Base-by-base conservation (phyloP, 139 green algal genomes). In the Nannochloris sp. region DNA sequence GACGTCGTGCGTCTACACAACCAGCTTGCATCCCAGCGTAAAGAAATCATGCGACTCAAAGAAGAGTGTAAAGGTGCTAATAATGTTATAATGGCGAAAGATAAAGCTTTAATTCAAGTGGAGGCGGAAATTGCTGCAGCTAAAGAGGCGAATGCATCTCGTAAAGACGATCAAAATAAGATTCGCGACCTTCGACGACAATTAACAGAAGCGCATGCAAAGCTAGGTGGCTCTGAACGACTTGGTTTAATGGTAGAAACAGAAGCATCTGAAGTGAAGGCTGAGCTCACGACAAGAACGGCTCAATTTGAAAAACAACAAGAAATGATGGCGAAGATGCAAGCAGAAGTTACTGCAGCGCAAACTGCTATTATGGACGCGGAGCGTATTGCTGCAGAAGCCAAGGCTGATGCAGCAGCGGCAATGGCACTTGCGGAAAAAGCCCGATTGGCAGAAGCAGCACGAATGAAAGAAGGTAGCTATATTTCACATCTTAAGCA, bases 1-100 rank as follows among this genome's bases (percentile, higher is more conserved):
- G 61, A 68, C 27, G 25, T 30, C 25, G 64, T 5, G 3, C 6
- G 31, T 8, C 12, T 67, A 29, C 32, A 39, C 27, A 51, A 67
- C n/a, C 29, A 53, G 33, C 15, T 64, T 12, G 8, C 48, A 33
- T 29, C 51, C 14, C 24, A 30, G 15, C 48, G 31, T 1, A 59
- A 38, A 39, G 64, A 71, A 27, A 71, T 69, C 5, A 27, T 39
- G 6, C 6, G 6, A 23, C 47, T 80, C 38, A 39, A 13, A 13
- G 54, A 67, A 3, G 73, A 80, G 64, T 73, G 61, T 71, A 77
- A 73, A 58, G 59, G 33, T 13, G 30, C 44, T 24, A 54, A 32
- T 15, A 67, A 57, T 33, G 35, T 36, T 2, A 57, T 76, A 5
- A 54, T 51, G 7, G 64, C 60, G 7, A 79, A 74, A 44, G 76